Base-by-base conservation (phyloP, 805 yeast species). In the Alloascoidea africana region DNA sequence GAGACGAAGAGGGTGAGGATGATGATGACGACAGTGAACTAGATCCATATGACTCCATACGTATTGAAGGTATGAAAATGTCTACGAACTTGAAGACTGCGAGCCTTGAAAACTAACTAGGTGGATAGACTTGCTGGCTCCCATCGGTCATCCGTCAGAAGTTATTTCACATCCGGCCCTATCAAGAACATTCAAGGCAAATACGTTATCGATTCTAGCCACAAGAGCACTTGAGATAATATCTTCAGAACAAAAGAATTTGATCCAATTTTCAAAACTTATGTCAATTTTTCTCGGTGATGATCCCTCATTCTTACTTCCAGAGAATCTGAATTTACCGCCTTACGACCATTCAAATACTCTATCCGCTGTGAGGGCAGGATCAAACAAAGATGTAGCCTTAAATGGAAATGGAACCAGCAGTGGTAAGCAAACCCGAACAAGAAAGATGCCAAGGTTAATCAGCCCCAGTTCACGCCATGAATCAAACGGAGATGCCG, bases 241-340 rank as follows among this genome's bases (percentile, higher is more conserved):
- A 36, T 87, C 83, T 51, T 68, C 70, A 33, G 98, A 91, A 51
- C 94, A 85, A 48, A 65, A 68, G 17, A 76, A 76, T 27, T 80
- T 82, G n/a, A 73, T 76, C 41, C 70, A 76, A 49, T 61, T 86
- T 38, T 70, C 79, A 34, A 73, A 73, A 48, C 63, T 89, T 34
- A 66, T 91, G 56, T 82, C 78, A 43, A 76, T 81, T 1, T 73
- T 89, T 46, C 63, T 89, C 36, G 96, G 96, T 3, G 97, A 89
- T 51, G 89, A 84, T 52, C 81, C 93, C 44, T 64, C 64, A 34
- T 74, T 73, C 39, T 56, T 79, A 32, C 60, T 73, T 15, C 83
- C 82, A 27, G 73, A 70, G 16, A 70, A 73, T 36, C 54, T 87
- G 55, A 70, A 73, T 16, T 61, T 86, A 23, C 79, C 85, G 2